Conservation (phyloP, 306 rosid genomes). For the Quercus robur region DNA sequence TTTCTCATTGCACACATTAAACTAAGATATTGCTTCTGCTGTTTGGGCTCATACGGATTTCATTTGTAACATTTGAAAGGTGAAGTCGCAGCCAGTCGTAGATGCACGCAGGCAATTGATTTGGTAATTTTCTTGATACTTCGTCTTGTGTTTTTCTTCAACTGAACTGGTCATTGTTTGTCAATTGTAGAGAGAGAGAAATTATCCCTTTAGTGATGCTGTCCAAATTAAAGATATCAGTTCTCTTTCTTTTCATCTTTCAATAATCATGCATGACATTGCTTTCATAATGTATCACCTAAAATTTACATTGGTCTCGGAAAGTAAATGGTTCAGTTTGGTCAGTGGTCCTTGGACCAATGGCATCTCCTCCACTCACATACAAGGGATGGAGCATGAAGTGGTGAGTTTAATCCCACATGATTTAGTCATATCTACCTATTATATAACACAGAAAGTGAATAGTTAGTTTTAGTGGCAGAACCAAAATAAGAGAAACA, state of each 20-base stretch:
- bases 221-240: background rate
- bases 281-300: background rate
- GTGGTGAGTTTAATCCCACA: background rate
- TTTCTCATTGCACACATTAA: background rate
- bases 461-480: background rate
- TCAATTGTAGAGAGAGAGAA: background rate
- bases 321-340: background rate
- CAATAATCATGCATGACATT: background rate
- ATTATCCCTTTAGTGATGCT: background rate
- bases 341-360: background rate
- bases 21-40: background rate
- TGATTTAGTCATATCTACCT: background rate
- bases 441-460: background rate
- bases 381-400: background rate
- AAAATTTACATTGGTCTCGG: background rate
- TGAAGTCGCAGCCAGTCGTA: constrained; percentile 80
- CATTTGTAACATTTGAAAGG: constrained; percentile 46
- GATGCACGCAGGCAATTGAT: constrained; percentile 64
- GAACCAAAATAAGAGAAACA: background rate
- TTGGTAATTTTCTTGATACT: constrained; percentile 35
- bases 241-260: background rate
- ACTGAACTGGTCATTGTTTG: background rate
- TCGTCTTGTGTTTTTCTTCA: constrained; percentile 2
- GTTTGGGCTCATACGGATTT: constrained; percentile 15
- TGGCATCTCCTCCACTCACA: background rate